Percentiles rank a stretch among this genome's conserved stretches.
Conservation (phyloP, 2,329 filamentous ascomycete genomes). For the Lojkania enalia region DNA sequence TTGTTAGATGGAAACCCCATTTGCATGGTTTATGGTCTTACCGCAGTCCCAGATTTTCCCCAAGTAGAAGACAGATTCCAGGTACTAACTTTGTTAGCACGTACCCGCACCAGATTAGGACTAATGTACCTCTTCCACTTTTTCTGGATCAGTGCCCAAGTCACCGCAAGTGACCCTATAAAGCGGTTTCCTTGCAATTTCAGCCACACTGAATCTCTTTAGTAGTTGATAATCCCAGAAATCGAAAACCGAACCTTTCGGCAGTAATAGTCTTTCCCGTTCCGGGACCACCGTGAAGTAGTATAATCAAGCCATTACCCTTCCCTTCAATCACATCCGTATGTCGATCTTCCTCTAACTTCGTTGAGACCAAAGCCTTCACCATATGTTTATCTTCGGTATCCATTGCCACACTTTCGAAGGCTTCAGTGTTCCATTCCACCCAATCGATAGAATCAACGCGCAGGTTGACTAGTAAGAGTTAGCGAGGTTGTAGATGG, state of each 20-base stretch:
- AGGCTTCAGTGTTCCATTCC: conserved; percentile 8
- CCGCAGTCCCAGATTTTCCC: conserved; percentile 51
- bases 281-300: conserved; percentile 43
- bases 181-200: conserved; percentile 53
- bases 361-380: conserved; percentile 7
- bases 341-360: conserved; percentile 7
- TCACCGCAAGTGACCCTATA: conserved; percentile 35
- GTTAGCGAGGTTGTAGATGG: neutral
- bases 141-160: conserved; percentile 10
- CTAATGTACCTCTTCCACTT: conserved; percentile 8
- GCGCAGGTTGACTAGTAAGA: neutral
- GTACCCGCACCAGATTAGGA: too few species aligned
- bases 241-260: conserved; percentile 7
- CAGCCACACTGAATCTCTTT: conserved; percentile 37
- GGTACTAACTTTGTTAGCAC: conserved; percentile 1
- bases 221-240: neutral
- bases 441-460: conserved; percentile 3
- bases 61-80: conserved; percentile 7
- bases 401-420: conserved; percentile 4
- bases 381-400: conserved; percentile 9
- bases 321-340: conserved; percentile 39
- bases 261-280: conserved; percentile 28
- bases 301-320: conserved; percentile 55
- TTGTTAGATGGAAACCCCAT: too few species aligned
- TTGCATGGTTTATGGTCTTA: too few species aligned